phyloP scores from a whole-genome alignment of 2,329 filamentous ascomycete genomes.

The Pseudomassariella vexata region DNA sequence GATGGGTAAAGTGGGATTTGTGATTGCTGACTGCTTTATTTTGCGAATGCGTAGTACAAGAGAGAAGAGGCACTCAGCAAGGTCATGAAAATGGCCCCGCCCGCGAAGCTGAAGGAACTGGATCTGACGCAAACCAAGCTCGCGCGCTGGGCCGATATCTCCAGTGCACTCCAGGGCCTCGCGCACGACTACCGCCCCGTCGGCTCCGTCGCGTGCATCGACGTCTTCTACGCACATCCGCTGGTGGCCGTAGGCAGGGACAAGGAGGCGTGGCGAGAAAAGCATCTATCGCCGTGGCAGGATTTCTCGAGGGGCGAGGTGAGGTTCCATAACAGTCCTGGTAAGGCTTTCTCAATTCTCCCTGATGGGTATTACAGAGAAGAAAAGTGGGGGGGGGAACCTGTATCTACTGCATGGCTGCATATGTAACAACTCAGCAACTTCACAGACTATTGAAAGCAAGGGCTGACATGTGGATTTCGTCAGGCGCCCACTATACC shows the following conservation, averaged over 20 bases:
- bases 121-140: constrained; percentile 16
- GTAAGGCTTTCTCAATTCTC: no score
- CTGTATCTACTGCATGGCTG: no score
- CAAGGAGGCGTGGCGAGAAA: constrained; percentile 18
- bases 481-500: constrained; percentile 29
- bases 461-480: no score
- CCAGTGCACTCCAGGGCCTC: constrained; percentile 22
- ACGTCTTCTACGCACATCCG: constrained; percentile 31
- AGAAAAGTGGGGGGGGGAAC: no score
- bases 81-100: constrained; percentile 13
- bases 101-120: constrained; percentile 16
- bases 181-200: constrained; percentile 30
- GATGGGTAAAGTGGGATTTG: not conserved
- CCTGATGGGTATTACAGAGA: no score
- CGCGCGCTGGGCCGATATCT: constrained; percentile 23
- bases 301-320: constrained; percentile 18
- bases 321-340: constrained; percentile 23
- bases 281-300: constrained; percentile 23
- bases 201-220: constrained; percentile 24
- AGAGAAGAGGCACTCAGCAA: constrained; percentile 13
- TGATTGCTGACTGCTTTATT: not conserved
- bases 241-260: constrained; percentile 16
- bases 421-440: no score
- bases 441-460: no score
- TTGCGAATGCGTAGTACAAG: not conserved